Evolutionary conservation across 2,329 filamentous ascomycete genomes (phyloP).

Genomic region (Ramularia collo-cygni): DNA sequence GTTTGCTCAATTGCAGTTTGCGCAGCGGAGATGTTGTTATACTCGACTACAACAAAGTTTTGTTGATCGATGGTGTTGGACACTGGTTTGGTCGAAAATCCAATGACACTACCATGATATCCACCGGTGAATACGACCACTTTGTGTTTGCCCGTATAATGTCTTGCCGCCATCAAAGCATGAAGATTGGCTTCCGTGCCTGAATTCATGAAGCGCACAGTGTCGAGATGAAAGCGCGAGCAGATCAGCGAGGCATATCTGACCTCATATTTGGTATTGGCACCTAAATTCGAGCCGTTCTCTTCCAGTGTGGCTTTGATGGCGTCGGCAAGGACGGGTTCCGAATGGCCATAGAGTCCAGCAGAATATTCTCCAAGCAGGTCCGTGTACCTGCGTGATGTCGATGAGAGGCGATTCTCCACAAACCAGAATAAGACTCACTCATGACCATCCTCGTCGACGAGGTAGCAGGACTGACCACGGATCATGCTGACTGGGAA

Average conservation of each 20-base stretch:
- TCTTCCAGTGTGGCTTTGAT: conserved; percentile 39
- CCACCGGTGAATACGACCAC: conserved; percentile 46
- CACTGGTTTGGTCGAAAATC: conserved; percentile 29
- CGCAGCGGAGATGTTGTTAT: too few species aligned
- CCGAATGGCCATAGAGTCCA: conserved; percentile 59
- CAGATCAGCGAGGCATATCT: conserved; percentile 48
- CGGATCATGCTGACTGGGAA: too few species aligned
- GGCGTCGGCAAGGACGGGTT: conserved; percentile 47
- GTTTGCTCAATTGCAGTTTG: too few species aligned
- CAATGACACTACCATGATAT: conserved; percentile 52
- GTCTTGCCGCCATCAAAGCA: conserved; percentile 49
- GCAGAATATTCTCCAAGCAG: conserved; percentile 59
- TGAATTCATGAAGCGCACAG: conserved; percentile 57
- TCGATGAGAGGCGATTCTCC: too few species aligned
- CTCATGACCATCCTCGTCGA: too few species aligned
- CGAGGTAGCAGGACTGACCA: too few species aligned
- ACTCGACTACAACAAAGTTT: too few species aligned
- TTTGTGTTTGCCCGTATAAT: conserved; percentile 41
- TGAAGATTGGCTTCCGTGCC: conserved; percentile 60
- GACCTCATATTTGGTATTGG: conserved; percentile 46
- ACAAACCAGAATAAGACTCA: too few species aligned
- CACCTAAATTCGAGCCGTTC: conserved; percentile 50
- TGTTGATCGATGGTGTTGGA: too few species aligned
- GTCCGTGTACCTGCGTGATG: conserved; percentile 51
- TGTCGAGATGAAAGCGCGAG: conserved; percentile 49